Percentiles rank a stretch among this genome's conserved stretches.
These are phyloP conservation scores for Fusarium penzigii DNA, from an alignment of 2,329 filamentous ascomycete species.

Conservation along the genomic window DNA sequence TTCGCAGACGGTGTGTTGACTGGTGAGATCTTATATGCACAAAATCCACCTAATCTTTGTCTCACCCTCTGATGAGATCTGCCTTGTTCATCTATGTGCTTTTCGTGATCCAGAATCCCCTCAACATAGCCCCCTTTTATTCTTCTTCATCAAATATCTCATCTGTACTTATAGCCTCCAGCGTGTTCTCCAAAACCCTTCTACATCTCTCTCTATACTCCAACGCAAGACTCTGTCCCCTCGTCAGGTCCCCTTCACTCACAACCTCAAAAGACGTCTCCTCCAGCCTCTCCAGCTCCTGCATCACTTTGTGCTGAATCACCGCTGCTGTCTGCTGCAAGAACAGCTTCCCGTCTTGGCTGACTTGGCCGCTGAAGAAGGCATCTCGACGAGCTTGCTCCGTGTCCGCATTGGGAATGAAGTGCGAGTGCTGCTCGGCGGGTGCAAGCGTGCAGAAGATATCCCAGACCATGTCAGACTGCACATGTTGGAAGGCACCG, in stretches of 20 bases:
- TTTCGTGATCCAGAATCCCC: not conserved
- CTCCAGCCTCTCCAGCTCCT: constrained; percentile 46
- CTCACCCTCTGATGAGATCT: not conserved
- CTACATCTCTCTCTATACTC: constrained; percentile 52
- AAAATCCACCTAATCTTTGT: not conserved
- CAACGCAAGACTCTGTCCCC: constrained; percentile 49
- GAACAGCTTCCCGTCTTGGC: constrained; percentile 26
- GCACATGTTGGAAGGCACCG: constrained; percentile 50
- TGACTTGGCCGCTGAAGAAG: constrained; percentile 36
- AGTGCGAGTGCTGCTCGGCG: constrained; percentile 30
- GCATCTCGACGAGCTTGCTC: constrained; percentile 26
- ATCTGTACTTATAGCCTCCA: constrained; percentile 41
- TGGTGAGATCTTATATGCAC: not conserved
- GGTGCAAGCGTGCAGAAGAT: constrained; percentile 43
- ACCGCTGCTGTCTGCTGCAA: constrained; percentile 41
- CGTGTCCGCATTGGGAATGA: constrained; percentile 29
- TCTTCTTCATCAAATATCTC: constrained; percentile 28
- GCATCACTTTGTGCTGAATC: constrained; percentile 46
- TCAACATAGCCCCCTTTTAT: constrained; percentile 3
- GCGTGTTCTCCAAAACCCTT: constrained; percentile 47
- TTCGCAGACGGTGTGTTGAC: not conserved
- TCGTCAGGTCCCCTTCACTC: constrained; percentile 42
- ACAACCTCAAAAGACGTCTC: constrained; percentile 47
- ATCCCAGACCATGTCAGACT: constrained; percentile 55
- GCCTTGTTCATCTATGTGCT: not conserved